phyloP scores from a whole-genome alignment of 768 basidiomycete species.

The Sarcomyxa edulis region DNA sequence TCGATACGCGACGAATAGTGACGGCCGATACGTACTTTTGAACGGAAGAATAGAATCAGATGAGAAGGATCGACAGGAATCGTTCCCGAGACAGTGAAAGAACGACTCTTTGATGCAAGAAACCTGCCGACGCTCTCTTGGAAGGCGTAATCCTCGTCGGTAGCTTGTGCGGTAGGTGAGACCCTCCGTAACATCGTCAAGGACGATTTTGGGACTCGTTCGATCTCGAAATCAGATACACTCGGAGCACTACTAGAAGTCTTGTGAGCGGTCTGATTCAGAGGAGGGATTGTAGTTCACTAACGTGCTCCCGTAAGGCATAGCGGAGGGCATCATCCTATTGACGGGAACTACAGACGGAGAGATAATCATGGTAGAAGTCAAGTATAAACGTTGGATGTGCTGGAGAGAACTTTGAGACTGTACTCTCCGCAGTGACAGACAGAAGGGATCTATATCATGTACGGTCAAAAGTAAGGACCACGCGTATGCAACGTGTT shows the following conservation, averaged over 20 bases:
- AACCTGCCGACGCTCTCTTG: slow-evolving; percentile 51
- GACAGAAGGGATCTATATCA: not conserved
- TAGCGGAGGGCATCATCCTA: slow-evolving; percentile 4
- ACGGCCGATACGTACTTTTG: slow-evolving; percentile 47
- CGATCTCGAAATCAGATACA: slow-evolving; percentile 61
- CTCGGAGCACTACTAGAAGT: slow-evolving; percentile 39
- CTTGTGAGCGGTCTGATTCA: slow-evolving; percentile 23
- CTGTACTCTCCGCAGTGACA: not conserved
- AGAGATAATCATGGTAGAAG: not conserved
- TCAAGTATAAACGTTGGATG: not conserved
- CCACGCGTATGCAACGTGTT: slow-evolving; percentile 10
- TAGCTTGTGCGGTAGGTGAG: slow-evolving; percentile 21
- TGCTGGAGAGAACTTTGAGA: not conserved
- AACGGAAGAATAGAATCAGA: slow-evolving; percentile 72
- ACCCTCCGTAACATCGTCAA: slow-evolving; percentile 25
- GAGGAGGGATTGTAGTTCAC: slow-evolving; percentile 15
- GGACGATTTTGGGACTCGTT: slow-evolving; percentile 38
- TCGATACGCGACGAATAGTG: too few relatives aligned
- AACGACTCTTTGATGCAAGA: slow-evolving; percentile 51
- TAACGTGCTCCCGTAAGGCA: not conserved
- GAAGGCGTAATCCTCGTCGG: slow-evolving; percentile 42
- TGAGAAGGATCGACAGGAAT: slow-evolving; percentile 67
- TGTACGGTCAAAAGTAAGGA: slow-evolving; percentile 1
- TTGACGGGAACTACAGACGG: slow-evolving; percentile 1
- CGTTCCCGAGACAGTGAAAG: slow-evolving; percentile 62